Conservation (phyloP, 2,329 filamentous ascomycete genomes). For the Nemania bipapillata region DNA sequence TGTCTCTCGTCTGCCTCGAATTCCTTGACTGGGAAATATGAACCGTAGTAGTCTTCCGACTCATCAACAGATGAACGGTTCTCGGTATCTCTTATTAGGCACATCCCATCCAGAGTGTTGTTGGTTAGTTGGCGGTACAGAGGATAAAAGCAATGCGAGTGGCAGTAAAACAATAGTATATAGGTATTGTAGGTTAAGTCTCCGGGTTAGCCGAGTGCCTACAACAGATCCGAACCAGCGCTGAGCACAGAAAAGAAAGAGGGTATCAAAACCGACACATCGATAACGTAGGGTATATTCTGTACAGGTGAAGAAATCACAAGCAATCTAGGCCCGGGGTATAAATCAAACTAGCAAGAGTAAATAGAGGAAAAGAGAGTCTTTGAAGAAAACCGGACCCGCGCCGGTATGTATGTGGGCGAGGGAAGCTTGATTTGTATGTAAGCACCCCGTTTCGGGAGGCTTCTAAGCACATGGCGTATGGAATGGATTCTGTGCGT, state of each 20-base stretch:
- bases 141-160: neutral
- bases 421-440: conserved; percentile 8
- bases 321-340: neutral
- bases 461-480: conserved; percentile 4
- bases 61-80: neutral
- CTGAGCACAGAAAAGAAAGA: neutral
- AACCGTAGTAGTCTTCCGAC: conserved; percentile 27
- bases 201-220: neutral
- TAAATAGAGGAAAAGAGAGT: neutral
- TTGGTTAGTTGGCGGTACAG: neutral
- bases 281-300: neutral
- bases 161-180: neutral
- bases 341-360: neutral
- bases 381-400: neutral
- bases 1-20: conserved; percentile 25
- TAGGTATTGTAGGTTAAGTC: neutral
- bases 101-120: conserved; percentile 12
- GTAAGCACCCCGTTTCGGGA: conserved; percentile 9
- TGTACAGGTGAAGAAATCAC: neutral
- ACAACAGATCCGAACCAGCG: neutral
- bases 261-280: neutral
- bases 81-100: neutral
- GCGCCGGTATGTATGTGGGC: neutral
- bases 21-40: conserved; percentile 23
- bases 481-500: conserved; percentile 8